Conservation (phyloP, 2,329 filamentous ascomycete genomes). For the Arthrinium phaeospermum region DNA sequence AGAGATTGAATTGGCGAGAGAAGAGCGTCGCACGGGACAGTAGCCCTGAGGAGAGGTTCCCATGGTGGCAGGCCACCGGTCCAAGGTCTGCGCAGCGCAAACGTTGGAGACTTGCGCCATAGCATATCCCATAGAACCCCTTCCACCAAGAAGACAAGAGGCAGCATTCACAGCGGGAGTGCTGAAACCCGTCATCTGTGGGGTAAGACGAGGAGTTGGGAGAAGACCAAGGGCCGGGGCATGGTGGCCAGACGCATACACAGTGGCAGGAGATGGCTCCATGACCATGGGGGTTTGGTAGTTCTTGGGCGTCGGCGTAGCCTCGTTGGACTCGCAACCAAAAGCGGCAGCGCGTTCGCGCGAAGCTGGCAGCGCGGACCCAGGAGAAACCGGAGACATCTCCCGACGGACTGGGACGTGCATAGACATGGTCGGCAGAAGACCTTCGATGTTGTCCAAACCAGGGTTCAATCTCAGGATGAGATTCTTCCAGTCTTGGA, state of each 20-base stretch:
- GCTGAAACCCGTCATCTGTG: conserved; percentile 59
- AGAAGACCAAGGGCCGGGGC: conserved; percentile 61
- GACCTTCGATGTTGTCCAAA: conserved; percentile 62
- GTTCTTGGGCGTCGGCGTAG: conserved; percentile 48
- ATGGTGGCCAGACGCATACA: conserved; percentile 51
- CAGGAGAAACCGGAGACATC: conserved; percentile 46
- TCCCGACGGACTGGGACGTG: conserved; percentile 28
- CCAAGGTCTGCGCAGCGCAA: conserved; percentile 54
- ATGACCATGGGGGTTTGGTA: conserved; percentile 49
- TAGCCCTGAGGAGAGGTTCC: conserved; percentile 60
- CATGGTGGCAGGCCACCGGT: conserved; percentile 56
- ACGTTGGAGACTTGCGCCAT: conserved; percentile 60
- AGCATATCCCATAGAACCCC: conserved; percentile 65
- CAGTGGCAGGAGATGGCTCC: conserved; percentile 54
- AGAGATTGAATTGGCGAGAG: conserved; percentile 67
- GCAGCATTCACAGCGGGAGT: conserved; percentile 65
- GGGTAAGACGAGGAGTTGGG: conserved; percentile 64
- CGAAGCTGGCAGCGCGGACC: conserved; percentile 51
- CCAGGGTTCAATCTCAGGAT: conserved; percentile 62
- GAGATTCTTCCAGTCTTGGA: conserved; percentile 62
- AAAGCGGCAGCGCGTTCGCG: conserved; percentile 42
- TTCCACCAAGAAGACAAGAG: conserved; percentile 54
- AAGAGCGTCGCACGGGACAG: conserved; percentile 61
- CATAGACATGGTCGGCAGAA: conserved; percentile 22
- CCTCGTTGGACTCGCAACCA: conserved; percentile 46